Base-by-base conservation (phyloP, 2,329 filamentous ascomycete species). In the Colletotrichum spinosum region DNA sequence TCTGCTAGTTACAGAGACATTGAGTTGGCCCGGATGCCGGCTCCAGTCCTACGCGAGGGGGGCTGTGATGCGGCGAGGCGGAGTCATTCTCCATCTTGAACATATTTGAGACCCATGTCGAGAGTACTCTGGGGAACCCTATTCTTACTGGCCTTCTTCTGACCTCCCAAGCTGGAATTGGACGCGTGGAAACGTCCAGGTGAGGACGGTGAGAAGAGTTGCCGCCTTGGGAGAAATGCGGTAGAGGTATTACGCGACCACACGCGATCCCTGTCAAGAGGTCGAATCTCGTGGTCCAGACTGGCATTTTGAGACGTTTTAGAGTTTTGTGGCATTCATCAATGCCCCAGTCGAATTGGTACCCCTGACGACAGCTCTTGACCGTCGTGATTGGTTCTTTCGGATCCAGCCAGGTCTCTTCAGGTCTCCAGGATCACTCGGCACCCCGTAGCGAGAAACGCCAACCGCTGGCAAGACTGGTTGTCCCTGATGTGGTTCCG, bases 291-390 rank as follows among this genome's bases (percentile, higher is more conserved):
- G 37, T 53, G 35, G 44, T 48, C 45, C 34, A 49, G 34, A 62
- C 10, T 55, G 39, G 37, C 45, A 46, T 53, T 57, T 65, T 58
- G 39, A 65, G 57, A 61, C 62, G 62, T 61, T 61, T 61, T 65
- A 61, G 42, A 61, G 39, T 61, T 61, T 56, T 15, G 49, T 38
- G 51, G 57, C 61, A 42, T 52, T 48, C 56, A 57, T 8, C 45
- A 13, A 12, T 51, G 25, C 35, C 48, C 48, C 48, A 11, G 39
- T 12, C 41, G 33, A 51, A 48, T 49, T 12, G 33, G 10, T 7
- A n/a, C 44, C 45, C 44, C 55, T 15, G 25, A 37, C 42, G 10
- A 33, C 8, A 25, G 25, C n/a, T 5, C 10, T 25, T n/a, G 17
- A 38, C 11, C 37, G 35, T 7, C 12, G 49, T 39, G 34, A 48